Evolutionary conservation across 257 asterid species (phyloP), one percentile per base, ranked within the genome.

Genomic region (Fraxinus excelsior): DNA sequence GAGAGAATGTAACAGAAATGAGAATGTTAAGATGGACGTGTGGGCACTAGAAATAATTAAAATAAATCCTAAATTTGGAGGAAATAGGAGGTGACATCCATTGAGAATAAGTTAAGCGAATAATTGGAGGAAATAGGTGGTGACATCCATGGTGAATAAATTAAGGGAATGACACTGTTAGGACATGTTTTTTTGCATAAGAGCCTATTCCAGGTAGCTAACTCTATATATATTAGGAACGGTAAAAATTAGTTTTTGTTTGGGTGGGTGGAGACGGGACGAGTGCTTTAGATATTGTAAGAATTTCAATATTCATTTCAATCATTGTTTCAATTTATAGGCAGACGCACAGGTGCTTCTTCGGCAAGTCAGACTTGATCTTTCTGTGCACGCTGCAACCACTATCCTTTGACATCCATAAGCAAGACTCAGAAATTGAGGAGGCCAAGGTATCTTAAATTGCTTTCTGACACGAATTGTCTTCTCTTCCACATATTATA

Each of bases 361-460:
- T 88, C 60, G 83, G 79, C 80, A 92, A 92, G 79, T 92, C 97
- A 26, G 94, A 87, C 56, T 37, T 92, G 78, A 40, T 84, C 67
- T 84, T 91, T 73, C 51, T 91, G 72, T 91, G 97, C 89, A 82
- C 78, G 92, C 26, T 91, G 83, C 87, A 79, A 56, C 97, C 97
- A 35, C 67, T 85, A 74, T 87, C 95, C 40, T 84, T 82, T 14
- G 88, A 87, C 80, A 91, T 91, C 78, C 79, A 80, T 76, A 90
- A 81, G 76, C 97, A 91, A 79, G 95, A 88, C 71, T 87, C 90
- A 5, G 97, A 91, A 80, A 91, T 91, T 60, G 97, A 90, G 67
- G 97, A 83, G 21, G 97, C 92, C 37, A 83, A 85, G 95, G 97
- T 91, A 85, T 73, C 19, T 21, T 37, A 25, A 25, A 51, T 44